Evolutionary conservation across 2,329 filamentous ascomycete genomes (phyloP).

Genomic region (Beauveria australis): DNA sequence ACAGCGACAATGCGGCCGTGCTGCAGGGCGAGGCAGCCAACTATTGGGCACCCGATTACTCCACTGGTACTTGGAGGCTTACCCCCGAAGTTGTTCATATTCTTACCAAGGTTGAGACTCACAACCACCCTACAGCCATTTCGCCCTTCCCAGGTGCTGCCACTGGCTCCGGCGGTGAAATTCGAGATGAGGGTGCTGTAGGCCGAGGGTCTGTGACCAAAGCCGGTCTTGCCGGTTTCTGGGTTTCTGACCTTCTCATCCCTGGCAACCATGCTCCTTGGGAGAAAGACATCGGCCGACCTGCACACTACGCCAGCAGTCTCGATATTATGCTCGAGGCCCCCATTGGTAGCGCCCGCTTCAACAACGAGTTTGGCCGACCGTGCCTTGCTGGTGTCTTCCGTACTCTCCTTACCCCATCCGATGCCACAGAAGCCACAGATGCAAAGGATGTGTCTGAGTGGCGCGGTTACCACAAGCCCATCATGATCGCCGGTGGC

Average conservation of each 20-base stretch:
- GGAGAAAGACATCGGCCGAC: constrained; percentile 86
- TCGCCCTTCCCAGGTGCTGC: constrained; percentile 89
- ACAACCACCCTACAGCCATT: constrained; percentile 95
- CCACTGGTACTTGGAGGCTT: constrained; percentile 79
- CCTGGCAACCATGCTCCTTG: constrained; percentile 76
- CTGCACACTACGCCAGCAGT: constrained; percentile 85
- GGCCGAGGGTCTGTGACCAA: constrained; percentile 89
- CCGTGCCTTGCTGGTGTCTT: constrained; percentile 87
- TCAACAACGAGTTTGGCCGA: constrained; percentile 96
- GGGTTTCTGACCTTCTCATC: constrained; percentile 88
- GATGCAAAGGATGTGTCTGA: constrained; percentile 46
- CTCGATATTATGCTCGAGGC: constrained; percentile 97
- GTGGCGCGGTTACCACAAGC: constrained; percentile 90
- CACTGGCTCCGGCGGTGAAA: constrained; percentile 91
- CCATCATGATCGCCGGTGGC: constrained; percentile 96
- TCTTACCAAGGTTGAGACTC: constrained; percentile 91
- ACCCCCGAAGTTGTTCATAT: constrained; percentile 82
- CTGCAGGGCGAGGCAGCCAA: constrained; percentile 32
- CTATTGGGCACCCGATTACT: constrained; percentile 79
- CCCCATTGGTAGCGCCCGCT: constrained; percentile 86
- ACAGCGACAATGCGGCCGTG: constrained; percentile 97
- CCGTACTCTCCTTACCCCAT: constrained; percentile 71
- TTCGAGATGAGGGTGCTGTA: constrained; percentile 89
- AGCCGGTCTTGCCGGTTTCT: constrained; percentile 85
- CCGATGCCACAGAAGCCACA: constrained; percentile 31